Evolutionary conservation across 1,284 basidiomycete genomes (phyloP).

Genomic region (Dichomitus squalens): DNA sequence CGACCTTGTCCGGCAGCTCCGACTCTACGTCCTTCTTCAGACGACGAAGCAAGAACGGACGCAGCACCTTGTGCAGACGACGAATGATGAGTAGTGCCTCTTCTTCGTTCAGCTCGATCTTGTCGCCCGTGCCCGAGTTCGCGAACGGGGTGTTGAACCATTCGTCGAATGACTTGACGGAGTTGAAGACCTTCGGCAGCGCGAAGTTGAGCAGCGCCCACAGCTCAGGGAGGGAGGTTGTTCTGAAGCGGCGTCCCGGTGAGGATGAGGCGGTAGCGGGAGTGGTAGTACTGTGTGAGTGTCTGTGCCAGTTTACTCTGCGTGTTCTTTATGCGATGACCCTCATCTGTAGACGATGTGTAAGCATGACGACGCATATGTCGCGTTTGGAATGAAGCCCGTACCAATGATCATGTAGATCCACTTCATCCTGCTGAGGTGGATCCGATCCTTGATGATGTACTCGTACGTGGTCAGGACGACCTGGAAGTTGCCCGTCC

Average conservation of each 20-base stretch:
- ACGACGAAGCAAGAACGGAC: conserved; percentile 94
- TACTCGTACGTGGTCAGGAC: conserved; percentile 98
- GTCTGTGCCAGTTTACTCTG: conserved; percentile 95
- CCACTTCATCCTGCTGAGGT: conserved; percentile 95
- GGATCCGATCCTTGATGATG: conserved; percentile 96
- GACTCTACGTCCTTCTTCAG: conserved; percentile 99
- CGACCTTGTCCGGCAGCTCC: conserved; percentile 98
- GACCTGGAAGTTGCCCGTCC: conserved; percentile 90
- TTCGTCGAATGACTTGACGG: conserved; percentile 99
- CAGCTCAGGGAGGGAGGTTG: conserved; percentile 96
- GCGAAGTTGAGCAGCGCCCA: conserved; percentile 99
- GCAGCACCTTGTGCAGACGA: conserved; percentile 96
- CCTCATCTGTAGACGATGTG: conserved; percentile 71
- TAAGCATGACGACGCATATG: background rate
- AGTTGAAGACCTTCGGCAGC: conserved; percentile 98
- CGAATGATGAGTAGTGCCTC: conserved; percentile 97
- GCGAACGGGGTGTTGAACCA: conserved; percentile 99
- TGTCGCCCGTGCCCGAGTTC: conserved; percentile 94
- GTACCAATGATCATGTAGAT: conserved; percentile 96
- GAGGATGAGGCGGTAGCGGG: conserved; percentile 93
- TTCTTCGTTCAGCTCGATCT: conserved; percentile 99
- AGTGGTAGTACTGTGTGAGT: conserved; percentile 91
- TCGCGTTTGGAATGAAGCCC: conserved; percentile 28
- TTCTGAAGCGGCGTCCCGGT: conserved; percentile 99
- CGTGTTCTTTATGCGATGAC: conserved; percentile 99